These are phyloP conservation scores for Hirschfeldia incana DNA, from an alignment of 345 rosid species.

Conservation along the genomic window DNA sequence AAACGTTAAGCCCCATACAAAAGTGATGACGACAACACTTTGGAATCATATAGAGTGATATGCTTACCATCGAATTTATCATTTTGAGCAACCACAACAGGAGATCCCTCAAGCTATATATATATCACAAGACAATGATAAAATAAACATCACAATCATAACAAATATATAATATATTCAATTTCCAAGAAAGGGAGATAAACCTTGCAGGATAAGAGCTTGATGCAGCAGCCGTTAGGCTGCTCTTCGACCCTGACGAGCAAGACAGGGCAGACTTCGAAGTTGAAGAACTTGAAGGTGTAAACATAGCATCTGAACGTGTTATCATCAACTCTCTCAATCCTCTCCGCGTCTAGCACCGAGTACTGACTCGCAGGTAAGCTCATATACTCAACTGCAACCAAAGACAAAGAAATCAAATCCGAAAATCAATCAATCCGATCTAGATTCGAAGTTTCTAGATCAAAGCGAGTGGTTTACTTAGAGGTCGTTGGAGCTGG, in stretches of 20 bases:
- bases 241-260: slow-evolving; percentile 88
- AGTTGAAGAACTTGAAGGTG: slow-evolving; percentile 77
- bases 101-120: slow-evolving; percentile 82
- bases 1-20: slow-evolving; percentile 29
- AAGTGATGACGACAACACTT: background rate
- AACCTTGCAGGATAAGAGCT: slow-evolving; percentile 92
- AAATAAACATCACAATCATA: slow-evolving; percentile 7
- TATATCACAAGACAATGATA: slow-evolving; percentile 42
- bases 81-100: slow-evolving; percentile 82
- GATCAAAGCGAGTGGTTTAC: slow-evolving; percentile 42
- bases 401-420: background rate
- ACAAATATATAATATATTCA: background rate
- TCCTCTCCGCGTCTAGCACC: slow-evolving; percentile 96
- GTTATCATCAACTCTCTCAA: slow-evolving; percentile 85
- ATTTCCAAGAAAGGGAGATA: background rate
- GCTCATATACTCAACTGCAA: slow-evolving; percentile 85
- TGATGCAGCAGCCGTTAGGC: slow-evolving; percentile 87
- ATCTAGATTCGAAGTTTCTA: background rate
- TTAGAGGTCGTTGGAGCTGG: slow-evolving; percentile 78
- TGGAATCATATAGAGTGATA: background rate
- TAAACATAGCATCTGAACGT: slow-evolving; percentile 86
- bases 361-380: slow-evolving; percentile 98
- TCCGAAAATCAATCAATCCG: background rate
- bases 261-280: slow-evolving; percentile 93
- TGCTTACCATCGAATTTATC: slow-evolving; percentile 89